Base-by-base conservation (phyloP, 352 stramenopile species). In the Globisporangium lucens region DNA sequence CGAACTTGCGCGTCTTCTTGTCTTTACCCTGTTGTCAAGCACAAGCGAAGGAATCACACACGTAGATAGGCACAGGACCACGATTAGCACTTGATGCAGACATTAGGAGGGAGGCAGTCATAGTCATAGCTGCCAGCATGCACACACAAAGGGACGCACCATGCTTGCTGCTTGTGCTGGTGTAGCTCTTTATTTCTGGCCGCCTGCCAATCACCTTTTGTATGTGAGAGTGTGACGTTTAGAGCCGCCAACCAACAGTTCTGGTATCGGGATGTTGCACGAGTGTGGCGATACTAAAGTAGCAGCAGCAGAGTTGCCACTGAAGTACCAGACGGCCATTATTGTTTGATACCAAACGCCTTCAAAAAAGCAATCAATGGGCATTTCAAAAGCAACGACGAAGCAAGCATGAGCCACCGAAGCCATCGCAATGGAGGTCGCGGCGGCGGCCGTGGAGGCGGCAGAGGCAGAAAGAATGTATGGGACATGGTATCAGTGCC, bases 1-100 rank as follows among this genome's bases (percentile, higher is more conserved):
- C 98, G 77, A 98, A 99, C 72, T 99, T 98, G 71, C 97, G 89
- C 30, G 95, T 99, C 77, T 99, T 99, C 85, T 99, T 99, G 65
- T 97, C 90, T 76, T 99, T 99, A 49, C 90, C 97, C 82, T 95
- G 65, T 24, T 68, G 10, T 10, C n/a, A 15, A 5, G 27, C 30
- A 56, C 20, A 24, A 61, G n/a, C 13, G 22, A 30, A 10, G 46
- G 17, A n/a, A n/a, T 24, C 41, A 69, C 20, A n/a, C 59, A 22
- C n/a, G 35, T 20, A 62, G 4, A 61, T 13, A 59, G 20, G 36
- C 22, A 46, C 47, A 67, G 13, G 4, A 52, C 15, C 22, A 63
- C 35, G n/a, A 24, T 17, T 15, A 63, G 35, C 57, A 63, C n/a
- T 29, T 24, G 5, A 15, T 3, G 24, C 30, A 27, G 2, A n/a